These are phyloP conservation scores for Leishmania tropica DNA, from an alignment of 208 protist genomes.

Conservation along the genomic window DNA sequence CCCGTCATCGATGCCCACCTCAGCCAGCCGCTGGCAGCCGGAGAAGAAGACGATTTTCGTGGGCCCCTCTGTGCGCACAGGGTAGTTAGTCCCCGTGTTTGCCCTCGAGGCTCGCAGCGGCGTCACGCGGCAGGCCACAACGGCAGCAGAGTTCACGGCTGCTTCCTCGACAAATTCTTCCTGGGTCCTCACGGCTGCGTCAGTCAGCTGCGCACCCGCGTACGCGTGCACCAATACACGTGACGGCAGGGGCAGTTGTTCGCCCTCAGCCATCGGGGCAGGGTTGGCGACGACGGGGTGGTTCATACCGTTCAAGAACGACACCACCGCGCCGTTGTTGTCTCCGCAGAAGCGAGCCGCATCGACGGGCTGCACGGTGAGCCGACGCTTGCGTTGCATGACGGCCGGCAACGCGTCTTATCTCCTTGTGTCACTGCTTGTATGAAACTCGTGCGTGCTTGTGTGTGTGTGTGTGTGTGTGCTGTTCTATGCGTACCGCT, in stretches of 20 bases:
- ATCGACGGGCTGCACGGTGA: constrained; percentile 32
- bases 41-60: constrained; percentile 52
- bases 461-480: not conserved
- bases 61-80: constrained; percentile 8
- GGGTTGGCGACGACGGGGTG: constrained; percentile 27
- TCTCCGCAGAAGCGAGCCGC: constrained; percentile 22
- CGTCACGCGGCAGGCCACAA: constrained; percentile 44
- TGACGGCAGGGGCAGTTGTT: constrained; percentile 28
- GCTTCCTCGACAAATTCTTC: constrained; percentile 38
- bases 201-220: constrained; percentile 33
- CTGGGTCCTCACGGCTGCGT: constrained; percentile 17
- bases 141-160: constrained; percentile 26
- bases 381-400: constrained; percentile 26
- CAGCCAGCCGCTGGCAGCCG: constrained; percentile 49
- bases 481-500: not conserved
- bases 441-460: not conserved
- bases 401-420: not conserved
- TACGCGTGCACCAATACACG: constrained; percentile 37
- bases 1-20: constrained; percentile 35
- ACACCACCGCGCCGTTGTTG: constrained; percentile 37
- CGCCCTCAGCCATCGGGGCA: constrained; percentile 24
- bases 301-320: constrained; percentile 42
- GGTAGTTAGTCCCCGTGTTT: constrained; percentile 3
- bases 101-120: constrained; percentile 24
- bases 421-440: not conserved